These are phyloP conservation scores for Rhododendron ferrugineum DNA, from an alignment of 148 eudicot species.

Conservation along the genomic window DNA sequence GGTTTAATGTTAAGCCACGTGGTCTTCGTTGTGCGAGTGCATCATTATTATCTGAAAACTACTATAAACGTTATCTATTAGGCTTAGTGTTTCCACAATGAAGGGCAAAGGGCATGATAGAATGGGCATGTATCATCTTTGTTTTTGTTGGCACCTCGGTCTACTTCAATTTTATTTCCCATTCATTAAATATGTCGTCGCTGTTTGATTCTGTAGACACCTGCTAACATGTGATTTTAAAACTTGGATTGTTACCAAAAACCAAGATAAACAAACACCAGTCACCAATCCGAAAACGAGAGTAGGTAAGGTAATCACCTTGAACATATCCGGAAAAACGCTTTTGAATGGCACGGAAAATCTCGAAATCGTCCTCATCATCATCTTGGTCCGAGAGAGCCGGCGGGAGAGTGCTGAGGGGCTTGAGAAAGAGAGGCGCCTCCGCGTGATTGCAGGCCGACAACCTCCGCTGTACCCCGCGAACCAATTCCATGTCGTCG, in stretches of 20 bases:
- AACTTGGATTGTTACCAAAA: not conserved
- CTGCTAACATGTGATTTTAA: too few relatives aligned
- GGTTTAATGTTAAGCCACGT: not conserved
- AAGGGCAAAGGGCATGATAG: not conserved
- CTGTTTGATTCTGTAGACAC: not conserved
- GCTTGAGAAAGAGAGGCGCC: slow-evolving; percentile 33
- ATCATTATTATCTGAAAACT: not conserved
- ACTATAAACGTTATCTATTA: too few relatives aligned
- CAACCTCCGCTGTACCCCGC: slow-evolving; percentile 42
- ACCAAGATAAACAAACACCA: not conserved
- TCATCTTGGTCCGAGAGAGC: slow-evolving; percentile 32
- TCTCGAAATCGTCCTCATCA: slow-evolving; percentile 75
- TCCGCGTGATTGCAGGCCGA: slow-evolving; percentile 20
- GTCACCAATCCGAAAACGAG: not conserved
- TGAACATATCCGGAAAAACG: slow-evolving; percentile 48
- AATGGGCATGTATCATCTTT: not conserved
- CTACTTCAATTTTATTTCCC: not conserved
- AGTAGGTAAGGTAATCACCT: slow-evolving; percentile 7
- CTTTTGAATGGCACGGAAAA: slow-evolving; percentile 50
- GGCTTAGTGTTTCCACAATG: not conserved
- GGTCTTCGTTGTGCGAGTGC: not conserved
- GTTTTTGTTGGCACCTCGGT: not conserved
- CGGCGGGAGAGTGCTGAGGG: slow-evolving; percentile 43
- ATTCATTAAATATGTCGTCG: not conserved
- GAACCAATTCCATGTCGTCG: slow-evolving; percentile 46